phyloP scores from a whole-genome alignment of 2,329 filamentous ascomycete species.

The Pseudofabraea citricarpa region DNA sequence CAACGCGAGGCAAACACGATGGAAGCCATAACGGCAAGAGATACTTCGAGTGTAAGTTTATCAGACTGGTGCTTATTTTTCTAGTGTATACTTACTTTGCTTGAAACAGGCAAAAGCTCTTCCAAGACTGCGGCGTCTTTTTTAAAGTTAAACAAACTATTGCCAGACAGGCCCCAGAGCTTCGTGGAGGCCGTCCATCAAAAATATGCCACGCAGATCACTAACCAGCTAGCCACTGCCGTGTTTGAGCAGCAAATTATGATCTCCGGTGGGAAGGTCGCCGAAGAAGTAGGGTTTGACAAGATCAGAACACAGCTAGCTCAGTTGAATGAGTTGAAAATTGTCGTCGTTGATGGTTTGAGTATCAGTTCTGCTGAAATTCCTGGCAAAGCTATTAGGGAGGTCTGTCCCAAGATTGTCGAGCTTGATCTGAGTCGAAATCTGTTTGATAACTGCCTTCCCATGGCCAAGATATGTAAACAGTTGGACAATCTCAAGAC shows the following conservation, averaged over 20 bases:
- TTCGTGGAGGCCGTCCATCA: slow-evolving; percentile 76
- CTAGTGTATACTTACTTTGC: not conserved
- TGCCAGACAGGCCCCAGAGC: slow-evolving; percentile 60
- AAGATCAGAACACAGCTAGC: slow-evolving; percentile 82
- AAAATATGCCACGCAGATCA: slow-evolving; percentile 72
- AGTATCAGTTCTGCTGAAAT: slow-evolving; percentile 45
- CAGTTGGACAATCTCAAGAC: slow-evolving; percentile 62
- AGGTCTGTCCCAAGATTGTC: slow-evolving; percentile 60
- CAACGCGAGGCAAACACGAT: slow-evolving; percentile 81
- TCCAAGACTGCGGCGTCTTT: slow-evolving; percentile 78
- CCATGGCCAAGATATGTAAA: slow-evolving; percentile 66
- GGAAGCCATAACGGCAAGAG: slow-evolving; percentile 73
- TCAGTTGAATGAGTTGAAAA: slow-evolving; percentile 69
- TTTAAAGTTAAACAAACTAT: slow-evolving; percentile 66
- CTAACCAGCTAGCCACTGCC: slow-evolving; percentile 22
- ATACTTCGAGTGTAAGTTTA: slow-evolving; percentile 73
- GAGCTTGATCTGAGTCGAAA: slow-evolving; percentile 87
- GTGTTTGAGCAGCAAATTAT: slow-evolving; percentile 49
- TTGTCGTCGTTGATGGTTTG: slow-evolving; percentile 77
- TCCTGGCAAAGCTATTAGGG: slow-evolving; percentile 35
- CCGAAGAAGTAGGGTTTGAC: slow-evolving; percentile 91
- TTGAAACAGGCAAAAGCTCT: slow-evolving; percentile 50
- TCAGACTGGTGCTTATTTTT: slow-evolving; percentile 1
- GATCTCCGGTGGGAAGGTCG: slow-evolving; percentile 71
- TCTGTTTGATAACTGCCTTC: slow-evolving; percentile 62